Percentiles rank a stretch among this genome's conserved stretches.
phyloP scores from a whole-genome alignment of 1,284 basidiomycete genomes.

The Bondarzewia mesenterica region DNA sequence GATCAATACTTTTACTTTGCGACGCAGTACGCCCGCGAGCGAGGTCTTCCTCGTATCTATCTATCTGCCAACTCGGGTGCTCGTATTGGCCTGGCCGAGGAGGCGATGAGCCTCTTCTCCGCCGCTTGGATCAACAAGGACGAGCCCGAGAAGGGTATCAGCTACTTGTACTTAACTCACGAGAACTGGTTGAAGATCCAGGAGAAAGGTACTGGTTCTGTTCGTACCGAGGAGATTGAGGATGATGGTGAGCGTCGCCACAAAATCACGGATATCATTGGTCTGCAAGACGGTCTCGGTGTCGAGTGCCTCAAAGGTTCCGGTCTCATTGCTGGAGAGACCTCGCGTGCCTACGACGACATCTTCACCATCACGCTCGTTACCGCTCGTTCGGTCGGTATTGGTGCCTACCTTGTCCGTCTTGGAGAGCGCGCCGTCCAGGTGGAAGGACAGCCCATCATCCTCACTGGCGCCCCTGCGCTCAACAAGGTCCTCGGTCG shows the following conservation, averaged over 20 bases:
- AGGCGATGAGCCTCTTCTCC: conserved; percentile 84
- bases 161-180: conserved; percentile 91
- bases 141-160: conserved; percentile 91
- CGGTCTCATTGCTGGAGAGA: conserved; percentile 98
- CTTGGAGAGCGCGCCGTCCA: conserved; percentile 97
- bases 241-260: conserved; percentile 82
- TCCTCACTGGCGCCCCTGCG: conserved; percentile 94
- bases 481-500: conserved; percentile 99
- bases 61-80: conserved; percentile 98
- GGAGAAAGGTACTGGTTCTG: conserved; percentile 71
- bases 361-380: conserved; percentile 99
- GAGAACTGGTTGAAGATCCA: conserved; percentile 81
- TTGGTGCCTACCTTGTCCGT: conserved; percentile 98
- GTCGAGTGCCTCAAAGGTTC: conserved; percentile 96
- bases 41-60: conserved; percentile 91
- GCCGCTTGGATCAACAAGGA: conserved; percentile 83
- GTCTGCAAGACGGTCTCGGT: conserved; percentile 94
- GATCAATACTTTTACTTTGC: conserved; percentile 97
- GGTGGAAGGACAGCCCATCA: conserved; percentile 98
- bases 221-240: conserved; percentile 81
- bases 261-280: conserved; percentile 96
- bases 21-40: conserved; percentile 86
- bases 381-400: conserved; percentile 97
- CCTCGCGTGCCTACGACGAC: conserved; percentile 95
- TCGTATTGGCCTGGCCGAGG: conserved; percentile 93